Base-by-base conservation (phyloP, 768 basidiomycete genomes). In the Lactarius hengduanensis region DNA sequence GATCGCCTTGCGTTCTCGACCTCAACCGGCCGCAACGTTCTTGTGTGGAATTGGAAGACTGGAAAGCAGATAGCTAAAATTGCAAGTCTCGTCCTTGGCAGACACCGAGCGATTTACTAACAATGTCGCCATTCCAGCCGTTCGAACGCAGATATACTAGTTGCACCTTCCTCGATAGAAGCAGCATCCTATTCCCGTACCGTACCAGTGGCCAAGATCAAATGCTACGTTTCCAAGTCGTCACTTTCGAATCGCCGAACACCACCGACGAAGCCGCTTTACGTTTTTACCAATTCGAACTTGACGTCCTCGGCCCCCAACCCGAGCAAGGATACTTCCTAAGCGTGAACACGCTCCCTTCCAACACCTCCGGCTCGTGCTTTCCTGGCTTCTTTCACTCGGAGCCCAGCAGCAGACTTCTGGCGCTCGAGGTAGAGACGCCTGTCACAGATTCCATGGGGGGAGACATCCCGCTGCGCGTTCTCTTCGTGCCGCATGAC, bases 41-140 rank as follows among this genome's bases (percentile, higher is more conserved):
- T 59, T 20, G 50, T 64, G 3, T 59, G 43, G 57, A 30, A 54
- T 32, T 64, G 63, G 63, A 59, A 54, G 38, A 64, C 63, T 3
- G 63, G 63, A 26, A 43, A 53, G n/a, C 50, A 13, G 8, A 32
- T 64, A 8, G 47, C 47, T 2, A 53, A 54, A 34, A 59, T 64
- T 8, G 63, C n/a, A 20, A 38, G 63, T 59, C 26, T 6, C 28
- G 15, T 10, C 13, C 5, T 28, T 15, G 0, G 34, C 38, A 2
- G 18, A 13, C 7, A 7, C 16, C 4, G 10, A 28, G 22, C 4
- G 16, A 62, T 30, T 56, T 5, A 30, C 40, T 62, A 16, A 32
- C 8, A 7, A 15, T 55, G n/a, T 53, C 13, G 1, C 3, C 43
- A 2, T 32, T 28, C 20, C 45, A 57, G 57, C 56, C 62, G 10